Base-by-base conservation (phyloP, 176 grass and related monocot genomes). In the Guadua angustifolia region DNA sequence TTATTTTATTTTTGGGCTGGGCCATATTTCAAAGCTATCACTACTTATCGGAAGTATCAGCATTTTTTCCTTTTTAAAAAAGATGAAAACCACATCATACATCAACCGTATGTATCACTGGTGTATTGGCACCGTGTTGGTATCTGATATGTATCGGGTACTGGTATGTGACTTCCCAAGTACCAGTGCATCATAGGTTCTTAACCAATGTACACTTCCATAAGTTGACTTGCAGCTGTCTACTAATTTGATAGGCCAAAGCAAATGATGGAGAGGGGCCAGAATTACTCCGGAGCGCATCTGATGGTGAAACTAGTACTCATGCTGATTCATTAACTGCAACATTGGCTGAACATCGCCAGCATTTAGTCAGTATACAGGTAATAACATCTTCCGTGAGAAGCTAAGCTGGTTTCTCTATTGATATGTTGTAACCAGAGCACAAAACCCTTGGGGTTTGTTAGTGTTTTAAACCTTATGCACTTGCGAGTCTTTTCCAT, bases 301-400 rank as follows among this genome's bases (percentile, higher is more conserved):
- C 88, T 25, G 91, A 94, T 19, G 83, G 86, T 83, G 85, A 90
- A 83, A 85, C 87, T 26, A 92, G 81, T 53, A 94, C 89, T 39
- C 97, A 99, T 94, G 89, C 91, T 45, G 93, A 96, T 53, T 99
- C 90, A n/a, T 92, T 99, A 88, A 87, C 84, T 66, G 86, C 88
- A 45, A 99, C 93, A 24, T 84, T 99, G 77, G 91, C 97, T 29
- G 97, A 99, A 87, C 97, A 99, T 86, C 89, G 91, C 10, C 97
- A 99, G 74, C 97, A 99, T 91, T 90, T 94, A 93, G 86, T 94
- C 81, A 99, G 93, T 75, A 99, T 99, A 92, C 93, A 99, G 91
- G 97, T 99, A 90, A 87, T 22, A 79, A 61, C 51, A 90, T 56
- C 21, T 67, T 83, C n/a, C 32, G 32, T 79, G n/a, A 18, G 49